phyloP scores from a whole-genome alignment of 2,329 filamentous ascomycete species.

The Aspergillus pseudotamarii region DNA sequence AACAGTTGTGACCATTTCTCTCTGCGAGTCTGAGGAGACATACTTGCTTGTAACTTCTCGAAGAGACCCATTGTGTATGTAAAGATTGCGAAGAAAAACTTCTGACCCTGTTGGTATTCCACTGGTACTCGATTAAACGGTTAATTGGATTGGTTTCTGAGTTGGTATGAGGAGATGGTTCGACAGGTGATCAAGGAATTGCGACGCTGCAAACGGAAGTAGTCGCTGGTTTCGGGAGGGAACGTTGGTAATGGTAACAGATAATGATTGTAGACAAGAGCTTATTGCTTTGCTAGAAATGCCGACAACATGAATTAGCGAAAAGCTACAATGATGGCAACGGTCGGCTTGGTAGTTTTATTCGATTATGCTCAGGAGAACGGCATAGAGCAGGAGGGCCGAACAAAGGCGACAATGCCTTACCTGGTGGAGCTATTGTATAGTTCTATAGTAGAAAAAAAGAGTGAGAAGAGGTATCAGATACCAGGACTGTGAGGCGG shows the following conservation, averaged over 20 bases:
- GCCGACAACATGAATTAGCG: background rate
- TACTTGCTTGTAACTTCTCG: constrained; percentile 55
- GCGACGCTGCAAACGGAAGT: background rate
- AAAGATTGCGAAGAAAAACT: background rate
- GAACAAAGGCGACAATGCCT: background rate
- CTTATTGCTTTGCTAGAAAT: background rate
- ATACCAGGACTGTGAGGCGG: background rate
- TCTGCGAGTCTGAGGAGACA: constrained; percentile 23
- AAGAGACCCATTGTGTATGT: constrained; percentile 50
- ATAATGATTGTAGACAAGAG: background rate
- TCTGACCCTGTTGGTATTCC: background rate
- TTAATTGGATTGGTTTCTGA: background rate
- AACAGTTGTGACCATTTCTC: background rate
- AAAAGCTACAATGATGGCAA: background rate
- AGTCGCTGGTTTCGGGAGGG: no score
- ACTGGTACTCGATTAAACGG: background rate
- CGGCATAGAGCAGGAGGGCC: background rate
- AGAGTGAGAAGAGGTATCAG: background rate
- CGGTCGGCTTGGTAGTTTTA: background rate
- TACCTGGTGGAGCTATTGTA: background rate
- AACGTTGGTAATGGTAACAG: background rate
- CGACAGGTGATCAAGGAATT: constrained; percentile 2
- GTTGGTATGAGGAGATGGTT: background rate
- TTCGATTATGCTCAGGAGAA: background rate
- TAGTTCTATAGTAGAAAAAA: background rate